A percentile compares a stretch with the other conserved stretches of the same genome.
These are phyloP conservation scores for Dissophora ornata DNA, from an alignment of 192 early-diverging fungal species.

Conservation along the genomic window DNA sequence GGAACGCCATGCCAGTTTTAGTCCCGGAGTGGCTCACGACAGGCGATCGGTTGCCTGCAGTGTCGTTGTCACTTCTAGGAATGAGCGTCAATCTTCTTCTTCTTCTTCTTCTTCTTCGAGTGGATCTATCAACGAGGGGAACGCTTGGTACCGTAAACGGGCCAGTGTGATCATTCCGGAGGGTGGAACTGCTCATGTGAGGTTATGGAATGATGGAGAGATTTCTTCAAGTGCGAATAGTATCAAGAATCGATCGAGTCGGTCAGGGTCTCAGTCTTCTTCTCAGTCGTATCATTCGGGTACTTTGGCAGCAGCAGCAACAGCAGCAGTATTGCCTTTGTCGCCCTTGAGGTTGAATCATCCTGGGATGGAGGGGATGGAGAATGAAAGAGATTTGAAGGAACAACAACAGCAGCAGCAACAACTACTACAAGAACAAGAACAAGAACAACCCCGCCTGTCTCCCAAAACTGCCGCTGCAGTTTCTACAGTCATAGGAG, in stretches of 20 bases:
- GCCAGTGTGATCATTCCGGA: constrained; percentile 39
- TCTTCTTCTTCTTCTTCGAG: background rate
- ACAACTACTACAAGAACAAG: too few relatives aligned
- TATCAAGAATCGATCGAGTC: constrained; percentile 6
- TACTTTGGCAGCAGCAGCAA: background rate
- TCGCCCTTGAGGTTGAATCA: too few relatives aligned
- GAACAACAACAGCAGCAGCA: background rate
- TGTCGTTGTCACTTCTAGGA: background rate
- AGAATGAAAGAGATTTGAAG: background rate
- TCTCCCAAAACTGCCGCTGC: too few relatives aligned
- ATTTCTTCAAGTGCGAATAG: background rate
- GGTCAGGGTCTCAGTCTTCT: constrained; percentile 25
- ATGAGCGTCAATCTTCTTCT: too few relatives aligned
- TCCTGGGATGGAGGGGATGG: background rate
- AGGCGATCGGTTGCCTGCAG: constrained; percentile 12
- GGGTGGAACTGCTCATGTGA: constrained; percentile 20
- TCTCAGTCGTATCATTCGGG: background rate
- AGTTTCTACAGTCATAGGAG: too few relatives aligned
- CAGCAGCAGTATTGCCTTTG: too few relatives aligned
- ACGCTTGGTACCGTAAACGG: constrained; percentile 38
- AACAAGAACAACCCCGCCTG: background rate
- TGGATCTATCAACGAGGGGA: constrained; percentile 24
- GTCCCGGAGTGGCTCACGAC: background rate
- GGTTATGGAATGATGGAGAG: constrained; percentile 23
- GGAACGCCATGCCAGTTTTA: constrained; percentile 11